These are phyloP conservation scores for Novymonas esmeraldas DNA, from an alignment of 208 protist species.

Conservation along the genomic window DNA sequence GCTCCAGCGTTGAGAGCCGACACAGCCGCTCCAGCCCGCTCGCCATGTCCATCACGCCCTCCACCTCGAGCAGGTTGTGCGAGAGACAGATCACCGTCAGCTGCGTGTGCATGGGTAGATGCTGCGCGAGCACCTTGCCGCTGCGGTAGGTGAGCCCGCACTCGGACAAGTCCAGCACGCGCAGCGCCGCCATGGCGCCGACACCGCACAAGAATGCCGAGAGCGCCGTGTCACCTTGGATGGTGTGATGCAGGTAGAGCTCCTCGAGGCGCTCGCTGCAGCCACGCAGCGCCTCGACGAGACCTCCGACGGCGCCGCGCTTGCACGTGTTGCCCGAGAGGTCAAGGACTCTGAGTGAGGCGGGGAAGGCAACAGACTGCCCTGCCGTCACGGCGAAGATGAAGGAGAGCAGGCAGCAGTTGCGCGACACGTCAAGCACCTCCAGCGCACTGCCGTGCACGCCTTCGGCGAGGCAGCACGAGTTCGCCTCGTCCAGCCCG, in stretches of 20 bases:
- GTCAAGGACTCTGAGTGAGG: conserved; percentile 43
- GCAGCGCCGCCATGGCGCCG: conserved; percentile 30
- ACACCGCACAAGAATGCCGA: conserved; percentile 27
- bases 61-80: conserved; percentile 59
- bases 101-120: conserved; percentile 41
- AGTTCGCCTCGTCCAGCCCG: conserved; percentile 18
- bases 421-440: conserved; percentile 42
- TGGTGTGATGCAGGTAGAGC: conserved; percentile 45
- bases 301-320: conserved; percentile 28
- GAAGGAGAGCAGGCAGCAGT: conserved; percentile 49
- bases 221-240: conserved; percentile 41
- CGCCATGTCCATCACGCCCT: conserved; percentile 54
- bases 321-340: conserved; percentile 51
- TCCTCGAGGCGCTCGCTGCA: conserved; percentile 45
- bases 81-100: conserved; percentile 52
- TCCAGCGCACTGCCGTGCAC: conserved; percentile 20
- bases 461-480: conserved; percentile 17
- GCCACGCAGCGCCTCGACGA: conserved; percentile 27
- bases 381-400: conserved; percentile 16
- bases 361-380: conserved; percentile 29
- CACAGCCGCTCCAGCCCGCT: conserved; percentile 42
- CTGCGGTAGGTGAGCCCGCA: conserved; percentile 50
- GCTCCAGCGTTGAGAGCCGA: conserved; percentile 39
- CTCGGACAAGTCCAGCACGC: conserved; percentile 51
- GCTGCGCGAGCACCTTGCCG: conserved; percentile 40